Evolutionary conservation across 2,329 filamentous ascomycete genomes (phyloP).

Genomic region (Cadophora sp.): DNA sequence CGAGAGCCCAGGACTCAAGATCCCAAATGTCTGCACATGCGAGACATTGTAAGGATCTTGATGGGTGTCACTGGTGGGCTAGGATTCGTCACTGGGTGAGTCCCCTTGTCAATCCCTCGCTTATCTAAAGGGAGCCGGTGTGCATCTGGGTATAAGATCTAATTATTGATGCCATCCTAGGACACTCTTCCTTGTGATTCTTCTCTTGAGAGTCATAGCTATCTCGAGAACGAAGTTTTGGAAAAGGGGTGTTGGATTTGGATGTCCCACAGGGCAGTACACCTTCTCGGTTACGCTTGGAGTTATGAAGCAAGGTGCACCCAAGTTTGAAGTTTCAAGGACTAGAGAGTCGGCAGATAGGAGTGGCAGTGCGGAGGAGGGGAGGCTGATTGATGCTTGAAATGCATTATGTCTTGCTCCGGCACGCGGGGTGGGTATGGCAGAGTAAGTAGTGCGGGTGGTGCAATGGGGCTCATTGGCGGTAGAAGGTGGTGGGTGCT

Average conservation of each 20-base stretch:
- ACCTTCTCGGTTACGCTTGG: constrained; percentile 2
- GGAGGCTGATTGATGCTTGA: constrained; percentile 10
- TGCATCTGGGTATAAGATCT: no score
- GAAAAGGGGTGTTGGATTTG: background rate
- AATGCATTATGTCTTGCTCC: no score
- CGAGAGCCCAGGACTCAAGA: background rate
- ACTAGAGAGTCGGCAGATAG: background rate
- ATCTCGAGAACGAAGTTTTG: constrained; percentile 15
- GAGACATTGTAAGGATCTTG: background rate
- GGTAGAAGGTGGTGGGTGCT: no score
- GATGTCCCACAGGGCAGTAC: constrained; percentile 2
- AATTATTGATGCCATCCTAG: background rate
- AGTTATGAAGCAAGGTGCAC: background rate
- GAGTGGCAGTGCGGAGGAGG: background rate
- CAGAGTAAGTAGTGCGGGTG: no score
- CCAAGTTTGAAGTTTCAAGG: background rate
- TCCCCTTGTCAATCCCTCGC: background rate
- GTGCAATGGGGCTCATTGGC: no score
- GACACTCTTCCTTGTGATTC: background rate
- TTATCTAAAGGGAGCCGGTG: no score
- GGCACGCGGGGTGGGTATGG: no score
- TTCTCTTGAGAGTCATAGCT: constrained; percentile 4
- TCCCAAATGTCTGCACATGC: constrained; percentile 1
- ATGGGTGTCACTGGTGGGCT: constrained; percentile 2
- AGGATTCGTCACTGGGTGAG: constrained; percentile 6